Conservation (phyloP, 140 eudicot genomes). For the Cichorium intybus region DNA sequence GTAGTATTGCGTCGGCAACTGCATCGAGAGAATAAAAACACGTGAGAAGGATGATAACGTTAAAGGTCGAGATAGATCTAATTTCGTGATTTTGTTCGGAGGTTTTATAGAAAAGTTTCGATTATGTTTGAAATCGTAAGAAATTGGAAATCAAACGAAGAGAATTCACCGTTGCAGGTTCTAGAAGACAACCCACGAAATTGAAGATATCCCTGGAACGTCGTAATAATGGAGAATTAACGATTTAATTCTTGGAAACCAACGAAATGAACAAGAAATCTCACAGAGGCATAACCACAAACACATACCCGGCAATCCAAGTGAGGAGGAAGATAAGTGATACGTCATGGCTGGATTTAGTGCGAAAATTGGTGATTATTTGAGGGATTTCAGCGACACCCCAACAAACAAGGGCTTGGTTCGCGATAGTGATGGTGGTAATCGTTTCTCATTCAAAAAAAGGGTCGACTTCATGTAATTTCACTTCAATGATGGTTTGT, state of each 20-base stretch:
- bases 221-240: not conserved
- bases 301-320: too few species aligned
- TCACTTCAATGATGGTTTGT: too few species aligned
- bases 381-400: too few species aligned
- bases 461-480: too few species aligned
- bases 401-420: constrained; percentile 83
- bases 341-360: too few species aligned
- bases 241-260: not conserved
- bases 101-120: too few species aligned
- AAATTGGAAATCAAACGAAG: not conserved
- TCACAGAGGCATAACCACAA: constrained; percentile 22
- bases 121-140: too few species aligned
- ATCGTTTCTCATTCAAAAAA: too few species aligned
- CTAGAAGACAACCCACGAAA: constrained; percentile 84
- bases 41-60: not conserved
- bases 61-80: not conserved
- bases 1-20: too few species aligned
- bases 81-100: not conserved
- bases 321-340: too few species aligned
- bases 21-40: not conserved
- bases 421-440: too few species aligned
- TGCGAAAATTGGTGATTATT: too few species aligned
- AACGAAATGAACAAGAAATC: not conserved
- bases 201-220: constrained; percentile 78
- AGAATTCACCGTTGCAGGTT: constrained; percentile 89